Evolutionary conservation across 345 rosid species (phyloP).

Genomic region (Hypericum androsaemum): DNA sequence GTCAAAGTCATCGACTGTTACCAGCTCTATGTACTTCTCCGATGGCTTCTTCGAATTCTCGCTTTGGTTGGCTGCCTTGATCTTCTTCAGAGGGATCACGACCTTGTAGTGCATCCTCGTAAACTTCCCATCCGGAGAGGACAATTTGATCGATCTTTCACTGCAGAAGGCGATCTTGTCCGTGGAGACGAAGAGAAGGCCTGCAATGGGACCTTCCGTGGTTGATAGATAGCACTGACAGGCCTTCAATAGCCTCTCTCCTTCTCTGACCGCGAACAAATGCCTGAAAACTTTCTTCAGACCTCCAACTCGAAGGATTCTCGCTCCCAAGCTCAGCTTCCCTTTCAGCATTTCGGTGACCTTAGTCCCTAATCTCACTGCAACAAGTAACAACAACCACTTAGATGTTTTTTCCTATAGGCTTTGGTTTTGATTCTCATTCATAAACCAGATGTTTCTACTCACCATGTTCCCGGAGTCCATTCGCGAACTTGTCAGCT

Average conservation of each 20-base stretch:
- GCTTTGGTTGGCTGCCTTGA: constrained; percentile 43
- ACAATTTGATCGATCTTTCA: constrained; percentile 33
- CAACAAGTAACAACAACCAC: not conserved
- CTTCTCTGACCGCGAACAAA: constrained; percentile 26
- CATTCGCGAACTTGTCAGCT: no score
- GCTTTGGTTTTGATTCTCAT: no score
- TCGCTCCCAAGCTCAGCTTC: constrained; percentile 38
- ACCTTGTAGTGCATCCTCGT: constrained; percentile 38
- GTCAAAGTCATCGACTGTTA: constrained; percentile 57
- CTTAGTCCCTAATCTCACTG: constrained; percentile 34
- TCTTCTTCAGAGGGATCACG: constrained; percentile 44
- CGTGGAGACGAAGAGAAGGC: constrained; percentile 41
- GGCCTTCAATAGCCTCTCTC: constrained; percentile 35
- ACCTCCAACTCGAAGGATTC: constrained; percentile 36
- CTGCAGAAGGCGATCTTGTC: constrained; percentile 37
- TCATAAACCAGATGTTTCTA: no score
- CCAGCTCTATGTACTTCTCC: constrained; percentile 57
- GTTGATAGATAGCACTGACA: constrained; percentile 43
- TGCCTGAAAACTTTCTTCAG: constrained; percentile 32
- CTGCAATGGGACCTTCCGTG: constrained; percentile 39
- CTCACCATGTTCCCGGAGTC: no score
- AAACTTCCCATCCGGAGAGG: constrained; percentile 24
- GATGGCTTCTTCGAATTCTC: constrained; percentile 54
- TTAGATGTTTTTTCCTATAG: no score
- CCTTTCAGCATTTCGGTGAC: constrained; percentile 37